Evolutionary conservation across 2,329 filamentous ascomycete genomes (phyloP), one percentile per base, ranked within the genome.

Genomic region (Cladophialophora exuberans): DNA sequence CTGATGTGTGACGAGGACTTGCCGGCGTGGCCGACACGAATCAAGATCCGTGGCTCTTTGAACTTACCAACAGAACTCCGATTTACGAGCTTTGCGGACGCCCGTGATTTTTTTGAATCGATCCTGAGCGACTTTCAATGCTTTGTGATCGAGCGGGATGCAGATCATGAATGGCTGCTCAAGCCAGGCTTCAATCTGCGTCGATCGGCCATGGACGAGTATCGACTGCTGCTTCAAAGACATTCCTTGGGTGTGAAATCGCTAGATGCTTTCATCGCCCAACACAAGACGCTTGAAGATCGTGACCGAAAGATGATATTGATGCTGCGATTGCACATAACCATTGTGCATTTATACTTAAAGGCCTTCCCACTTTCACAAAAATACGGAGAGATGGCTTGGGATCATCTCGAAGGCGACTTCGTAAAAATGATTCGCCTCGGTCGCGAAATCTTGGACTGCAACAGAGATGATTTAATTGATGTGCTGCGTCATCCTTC

Each of bases 61-160:
- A 23, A 15, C 11, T 20, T 20, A 17, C 30, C 18, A 17, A 15
- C 18, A 10, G 31, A 30, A 18, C n/a, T 53, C 22, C n/a, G 4
- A 10, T 53, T 53, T 17, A 11, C 22, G 17, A 28, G 17, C 43
- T 33, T 53, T 10, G 15, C 42, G 11, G 31, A 45, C 4, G 50
- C 41, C 15, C 50, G 50, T 15, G 22, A 35, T 33, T 53, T 36
- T 30, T 46, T 53, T 15, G 50, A 53, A 7, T 46, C 23, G 2
- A 15, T 53, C 5, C 15, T 53, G 31, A 46, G 42, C 41, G 50
- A 53, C 30, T 26, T 53, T 18, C 50, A 53, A 20, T 46, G 41
- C 30, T 46, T 53, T 15, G 28, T 39, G 9, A 2, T 35, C 6
- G 50, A 45, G 6, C 35, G 41, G 10, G 30, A 53, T 23, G 13